phyloP scores from a whole-genome alignment of 2,329 filamentous ascomycete species.

The Pyrenophora tritici-repentis region DNA sequence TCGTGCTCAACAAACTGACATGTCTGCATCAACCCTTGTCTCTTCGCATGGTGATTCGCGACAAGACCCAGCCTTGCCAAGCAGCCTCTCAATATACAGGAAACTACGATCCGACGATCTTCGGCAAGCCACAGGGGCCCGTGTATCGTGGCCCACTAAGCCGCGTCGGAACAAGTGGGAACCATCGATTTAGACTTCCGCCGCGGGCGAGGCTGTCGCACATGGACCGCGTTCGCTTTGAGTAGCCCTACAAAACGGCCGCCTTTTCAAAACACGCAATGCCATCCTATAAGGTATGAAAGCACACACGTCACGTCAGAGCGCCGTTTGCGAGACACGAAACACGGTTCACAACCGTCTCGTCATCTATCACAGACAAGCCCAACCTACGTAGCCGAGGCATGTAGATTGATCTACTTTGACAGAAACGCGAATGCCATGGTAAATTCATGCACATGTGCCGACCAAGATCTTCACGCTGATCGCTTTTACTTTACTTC shows the following conservation, averaged over 20 bases:
- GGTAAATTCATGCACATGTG: no score
- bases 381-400: background rate
- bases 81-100: background rate
- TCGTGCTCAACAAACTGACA: background rate
- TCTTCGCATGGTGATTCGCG: no score
- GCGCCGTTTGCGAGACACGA: no score
- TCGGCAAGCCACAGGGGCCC: conserved; percentile 3
- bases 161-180: background rate
- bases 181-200: background rate
- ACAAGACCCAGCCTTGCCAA: background rate
- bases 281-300: no score
- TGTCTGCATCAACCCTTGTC: no score
- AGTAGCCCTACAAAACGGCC: background rate
- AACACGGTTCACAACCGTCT: background rate
- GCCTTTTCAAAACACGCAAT: no score
- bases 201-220: background rate
- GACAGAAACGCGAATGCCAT: background rate
- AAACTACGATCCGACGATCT: conserved; percentile 10
- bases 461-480: no score
- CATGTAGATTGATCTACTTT: conserved; percentile 1
- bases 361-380: no score
- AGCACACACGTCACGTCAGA: no score
- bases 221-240: background rate
- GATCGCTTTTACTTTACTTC: background rate
- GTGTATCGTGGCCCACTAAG: background rate